Evolutionary conservation across 192 early-diverging fungal genomes (phyloP).

Genomic region (Coemansia sp.): DNA sequence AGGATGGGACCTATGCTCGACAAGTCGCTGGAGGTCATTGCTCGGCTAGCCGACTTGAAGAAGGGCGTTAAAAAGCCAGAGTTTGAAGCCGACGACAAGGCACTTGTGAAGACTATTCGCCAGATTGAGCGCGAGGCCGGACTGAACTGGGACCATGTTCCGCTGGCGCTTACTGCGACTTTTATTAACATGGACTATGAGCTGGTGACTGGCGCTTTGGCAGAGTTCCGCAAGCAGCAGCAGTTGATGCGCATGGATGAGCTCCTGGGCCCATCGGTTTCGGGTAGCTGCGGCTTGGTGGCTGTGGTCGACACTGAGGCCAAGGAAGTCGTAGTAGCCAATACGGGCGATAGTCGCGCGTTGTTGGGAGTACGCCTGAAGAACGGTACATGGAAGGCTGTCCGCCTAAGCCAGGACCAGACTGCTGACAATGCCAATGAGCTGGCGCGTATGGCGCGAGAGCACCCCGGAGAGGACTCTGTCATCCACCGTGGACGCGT

Average conservation of each 20-base stretch:
- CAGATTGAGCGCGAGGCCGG: conserved; percentile 31
- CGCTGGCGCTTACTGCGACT: conserved; percentile 24
- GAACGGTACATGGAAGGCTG: conserved; percentile 52
- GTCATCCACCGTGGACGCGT: conserved; percentile 62
- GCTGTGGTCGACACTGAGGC: conserved; percentile 25
- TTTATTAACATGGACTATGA: conserved; percentile 25
- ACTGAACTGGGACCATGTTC: conserved; percentile 36
- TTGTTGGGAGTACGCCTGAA: conserved; percentile 41
- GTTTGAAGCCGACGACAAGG: background rate
- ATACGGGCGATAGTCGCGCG: conserved; percentile 40
- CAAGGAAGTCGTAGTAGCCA: conserved; percentile 31
- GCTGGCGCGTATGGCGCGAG: conserved; percentile 57
- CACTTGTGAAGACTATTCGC: conserved; percentile 14
- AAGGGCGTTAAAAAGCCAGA: background rate
- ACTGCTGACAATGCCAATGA: conserved; percentile 61
- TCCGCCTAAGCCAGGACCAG: conserved; percentile 62
- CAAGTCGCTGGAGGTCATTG: conserved; percentile 14
- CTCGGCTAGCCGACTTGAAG: conserved; percentile 6
- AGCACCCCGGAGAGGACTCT: conserved; percentile 75
- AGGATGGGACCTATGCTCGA: conserved; percentile 50
- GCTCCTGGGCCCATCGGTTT: conserved; percentile 42
- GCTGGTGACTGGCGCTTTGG: conserved; percentile 26
- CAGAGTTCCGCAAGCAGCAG: conserved; percentile 18
- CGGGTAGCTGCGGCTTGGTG: conserved; percentile 41
- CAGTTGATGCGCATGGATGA: conserved; percentile 24